phyloP scores from a whole-genome alignment of 1,284 basidiomycete species.

The Singerocomus inundabilis region DNA sequence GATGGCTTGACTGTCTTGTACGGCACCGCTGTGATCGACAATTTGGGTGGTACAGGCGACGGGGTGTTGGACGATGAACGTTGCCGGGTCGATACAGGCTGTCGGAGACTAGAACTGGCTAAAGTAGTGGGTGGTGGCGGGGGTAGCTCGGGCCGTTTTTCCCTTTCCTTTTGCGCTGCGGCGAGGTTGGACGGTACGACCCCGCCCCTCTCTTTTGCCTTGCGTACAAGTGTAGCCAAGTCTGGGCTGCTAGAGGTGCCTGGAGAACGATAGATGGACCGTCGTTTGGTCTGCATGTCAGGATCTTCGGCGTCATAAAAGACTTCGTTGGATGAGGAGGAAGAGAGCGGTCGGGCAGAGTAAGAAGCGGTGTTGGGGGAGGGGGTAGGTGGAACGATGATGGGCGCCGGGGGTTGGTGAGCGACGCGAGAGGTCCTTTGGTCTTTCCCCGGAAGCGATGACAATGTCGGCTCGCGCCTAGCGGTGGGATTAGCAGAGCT shows the following conservation, averaged over 20 bases:
- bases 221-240: slow-evolving; percentile 77
- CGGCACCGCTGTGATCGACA: slow-evolving; percentile 30
- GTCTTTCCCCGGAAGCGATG: slow-evolving; percentile 27
- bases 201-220: slow-evolving; percentile 68
- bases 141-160: slow-evolving; percentile 41
- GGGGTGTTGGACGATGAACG: slow-evolving; percentile 37
- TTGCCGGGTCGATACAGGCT: slow-evolving; percentile 26
- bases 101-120: slow-evolving; percentile 7
- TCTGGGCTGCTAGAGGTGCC: slow-evolving; percentile 89
- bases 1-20: slow-evolving; percentile 25
- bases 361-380: slow-evolving; percentile 32
- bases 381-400: slow-evolving; percentile 59
- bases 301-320: slow-evolving; percentile 63
- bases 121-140: slow-evolving; percentile 45
- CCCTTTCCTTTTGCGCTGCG: slow-evolving; percentile 39
- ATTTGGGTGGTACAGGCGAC: slow-evolving; percentile 26
- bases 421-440: slow-evolving; percentile 37
- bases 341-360: slow-evolving; percentile 37
- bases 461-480: slow-evolving; percentile 16
- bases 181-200: slow-evolving; percentile 35
- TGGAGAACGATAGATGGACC: slow-evolving; percentile 82
- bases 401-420: slow-evolving; percentile 46
- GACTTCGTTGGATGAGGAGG: slow-evolving; percentile 49
- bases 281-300: slow-evolving; percentile 68
- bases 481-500: slow-evolving; percentile 23